Conservation (phyloP, 2,329 filamentous ascomycete species). For the Blastomyces emzantsi region DNA sequence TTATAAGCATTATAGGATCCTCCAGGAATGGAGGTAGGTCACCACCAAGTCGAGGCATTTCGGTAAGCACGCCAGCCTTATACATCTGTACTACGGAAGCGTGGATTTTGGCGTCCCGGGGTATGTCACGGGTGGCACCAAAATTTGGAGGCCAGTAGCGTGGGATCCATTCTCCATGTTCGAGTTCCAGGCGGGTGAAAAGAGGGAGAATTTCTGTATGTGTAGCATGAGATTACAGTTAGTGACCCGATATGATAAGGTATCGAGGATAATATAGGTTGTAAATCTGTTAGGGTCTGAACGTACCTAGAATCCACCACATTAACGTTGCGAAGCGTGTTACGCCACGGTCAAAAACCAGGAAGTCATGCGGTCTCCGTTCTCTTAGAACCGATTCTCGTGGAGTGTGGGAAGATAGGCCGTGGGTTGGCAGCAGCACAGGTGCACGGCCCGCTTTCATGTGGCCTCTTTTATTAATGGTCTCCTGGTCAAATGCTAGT, state of each 20-base stretch:
- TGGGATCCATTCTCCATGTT: slow-evolving; percentile 29
- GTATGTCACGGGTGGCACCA: slow-evolving; percentile 28
- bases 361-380: slow-evolving; percentile 25
- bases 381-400: slow-evolving; percentile 11
- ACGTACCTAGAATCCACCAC: slow-evolving; percentile 29
- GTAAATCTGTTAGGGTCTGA: neutral
- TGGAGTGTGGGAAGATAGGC: neutral
- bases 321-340: slow-evolving; percentile 22
- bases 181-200: slow-evolving; percentile 30
- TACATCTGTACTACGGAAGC: slow-evolving; percentile 23
- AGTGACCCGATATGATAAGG: no score
- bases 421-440: slow-evolving; percentile 1
- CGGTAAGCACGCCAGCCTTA: slow-evolving; percentile 19
- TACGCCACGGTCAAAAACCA: slow-evolving; percentile 25
- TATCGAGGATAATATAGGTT: neutral
- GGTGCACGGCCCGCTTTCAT: slow-evolving; percentile 13
- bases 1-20: slow-evolving; percentile 13
- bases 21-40: slow-evolving; percentile 16
- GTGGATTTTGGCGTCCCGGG: slow-evolving; percentile 25
- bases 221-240: slow-evolving; percentile 4
- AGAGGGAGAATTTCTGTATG: slow-evolving; percentile 30
- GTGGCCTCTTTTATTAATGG: slow-evolving; percentile 15
- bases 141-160: slow-evolving; percentile 29
- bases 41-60: slow-evolving; percentile 19
- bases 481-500: slow-evolving; percentile 18